Conservation (phyloP, 257 asterid genomes). For the Solanum clarkiae region DNA sequence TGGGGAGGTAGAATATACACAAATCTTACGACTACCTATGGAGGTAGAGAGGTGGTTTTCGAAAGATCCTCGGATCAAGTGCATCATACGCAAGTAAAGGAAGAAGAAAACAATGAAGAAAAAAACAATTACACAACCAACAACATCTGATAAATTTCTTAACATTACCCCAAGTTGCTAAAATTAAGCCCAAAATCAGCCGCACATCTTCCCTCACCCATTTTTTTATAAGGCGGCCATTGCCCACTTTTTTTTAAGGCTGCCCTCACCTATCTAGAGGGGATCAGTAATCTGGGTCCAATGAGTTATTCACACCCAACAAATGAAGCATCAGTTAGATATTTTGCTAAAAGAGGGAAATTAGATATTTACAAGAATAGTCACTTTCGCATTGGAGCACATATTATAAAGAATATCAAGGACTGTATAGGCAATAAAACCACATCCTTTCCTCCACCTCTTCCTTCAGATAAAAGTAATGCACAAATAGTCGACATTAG, state of each 20-base stretch:
- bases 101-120: too few relatives aligned
- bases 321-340: background rate
- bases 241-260: background rate
- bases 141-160: background rate
- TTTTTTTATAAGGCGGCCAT: background rate
- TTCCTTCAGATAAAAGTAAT: background rate
- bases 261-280: background rate
- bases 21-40: too few relatives aligned
- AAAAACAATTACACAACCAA: background rate
- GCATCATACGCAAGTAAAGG: too few relatives aligned
- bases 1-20: too few relatives aligned
- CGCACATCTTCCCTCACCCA: background rate
- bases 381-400: background rate
- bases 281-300: background rate
- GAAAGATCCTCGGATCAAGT: too few relatives aligned
- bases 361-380: background rate
- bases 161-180: background rate
- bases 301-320: background rate
- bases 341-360: background rate
- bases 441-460: background rate
- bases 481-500: background rate
- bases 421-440: background rate
- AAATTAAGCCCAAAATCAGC: background rate
- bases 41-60: too few relatives aligned
- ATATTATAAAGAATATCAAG: background rate